Conservation (phyloP, 2,329 filamentous ascomycete species). For the Fusarium goolgardi region DNA sequence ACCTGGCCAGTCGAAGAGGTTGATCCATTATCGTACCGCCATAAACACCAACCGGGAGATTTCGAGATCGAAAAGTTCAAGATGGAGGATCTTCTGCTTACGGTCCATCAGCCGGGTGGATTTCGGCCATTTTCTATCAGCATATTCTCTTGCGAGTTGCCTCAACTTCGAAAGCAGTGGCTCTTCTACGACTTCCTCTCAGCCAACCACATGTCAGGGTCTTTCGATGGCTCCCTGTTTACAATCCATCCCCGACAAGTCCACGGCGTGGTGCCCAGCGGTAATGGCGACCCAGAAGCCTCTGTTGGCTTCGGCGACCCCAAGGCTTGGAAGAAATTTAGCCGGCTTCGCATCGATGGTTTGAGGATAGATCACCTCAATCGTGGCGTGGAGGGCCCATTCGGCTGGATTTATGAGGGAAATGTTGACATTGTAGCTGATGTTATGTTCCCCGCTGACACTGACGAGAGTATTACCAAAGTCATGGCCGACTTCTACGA, state of each 20-base stretch:
- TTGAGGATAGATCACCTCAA: slow-evolving; percentile 97
- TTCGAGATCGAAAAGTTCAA: slow-evolving; percentile 98
- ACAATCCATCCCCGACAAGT: slow-evolving; percentile 95
- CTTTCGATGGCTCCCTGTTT: slow-evolving; percentile 94
- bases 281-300: slow-evolving; percentile 63
- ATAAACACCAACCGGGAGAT: slow-evolving; percentile 89
- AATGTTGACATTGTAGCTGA: slow-evolving; percentile 97
- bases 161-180: slow-evolving; percentile 93
- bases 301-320: slow-evolving; percentile 69
- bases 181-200: slow-evolving; percentile 97
- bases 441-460: slow-evolving; percentile 91
- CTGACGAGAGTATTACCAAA: slow-evolving; percentile 88
- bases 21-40: slow-evolving; percentile 88
- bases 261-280: slow-evolving; percentile 75
- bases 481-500: slow-evolving; percentile 98
- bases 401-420: slow-evolving; percentile 97
- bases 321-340: slow-evolving; percentile 94
- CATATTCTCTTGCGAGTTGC: slow-evolving; percentile 95
- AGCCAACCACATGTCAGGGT: slow-evolving; percentile 95
- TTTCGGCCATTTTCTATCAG: slow-evolving; percentile 97
- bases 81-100: slow-evolving; percentile 91
- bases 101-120: slow-evolving; percentile 86
- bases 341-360: slow-evolving; percentile 88
- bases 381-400: slow-evolving; percentile 89
- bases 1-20: slow-evolving; percentile 71